Percentiles rank a stretch among this genome's conserved stretches.
These are phyloP conservation scores for Plasmodium billcollinsi DNA, from an alignment of 169 alveolate genomes.

Conservation along the genomic window DNA sequence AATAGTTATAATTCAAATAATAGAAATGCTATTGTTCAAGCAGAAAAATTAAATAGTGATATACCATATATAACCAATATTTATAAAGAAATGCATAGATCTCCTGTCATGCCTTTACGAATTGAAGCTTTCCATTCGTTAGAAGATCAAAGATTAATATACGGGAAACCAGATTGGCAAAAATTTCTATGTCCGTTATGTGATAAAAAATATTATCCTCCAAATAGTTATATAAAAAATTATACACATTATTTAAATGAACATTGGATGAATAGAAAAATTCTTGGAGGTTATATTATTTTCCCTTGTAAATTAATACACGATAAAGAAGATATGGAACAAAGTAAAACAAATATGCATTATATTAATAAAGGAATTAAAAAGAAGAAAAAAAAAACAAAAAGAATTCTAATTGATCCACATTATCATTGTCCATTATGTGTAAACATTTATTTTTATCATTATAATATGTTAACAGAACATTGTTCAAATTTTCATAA, in stretches of 20 bases:
- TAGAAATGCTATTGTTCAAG: constrained; percentile 31
- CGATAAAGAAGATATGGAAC: not conserved
- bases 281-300: constrained; percentile 81
- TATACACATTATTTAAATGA: constrained; percentile 66
- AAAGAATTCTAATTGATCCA: constrained; percentile 43
- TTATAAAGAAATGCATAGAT: constrained; percentile 78
- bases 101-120: constrained; percentile 81
- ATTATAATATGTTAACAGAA: constrained; percentile 27
- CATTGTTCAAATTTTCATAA: constrained; percentile 49
- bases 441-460: constrained; percentile 25
- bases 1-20: not conserved
- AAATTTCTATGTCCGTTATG: constrained; percentile 81
- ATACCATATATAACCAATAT: constrained; percentile 61
- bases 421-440: constrained; percentile 72
- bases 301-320: constrained; percentile 81
- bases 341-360: constrained; percentile 5
- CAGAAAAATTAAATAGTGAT: constrained; percentile 63
- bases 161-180: constrained; percentile 78
- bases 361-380: not conserved
- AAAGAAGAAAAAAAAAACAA: constrained; percentile 39
- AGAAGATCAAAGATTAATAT: constrained; percentile 80
- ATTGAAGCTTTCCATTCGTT: constrained; percentile 83
- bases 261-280: constrained; percentile 78
- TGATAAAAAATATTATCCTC: constrained; percentile 71
- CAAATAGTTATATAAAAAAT: constrained; percentile 75